A percentile compares a stretch with the other conserved stretches of the same genome.
Conservation (phyloP, 805 yeast species). For the Saccharomycopsis sp. region DNA sequence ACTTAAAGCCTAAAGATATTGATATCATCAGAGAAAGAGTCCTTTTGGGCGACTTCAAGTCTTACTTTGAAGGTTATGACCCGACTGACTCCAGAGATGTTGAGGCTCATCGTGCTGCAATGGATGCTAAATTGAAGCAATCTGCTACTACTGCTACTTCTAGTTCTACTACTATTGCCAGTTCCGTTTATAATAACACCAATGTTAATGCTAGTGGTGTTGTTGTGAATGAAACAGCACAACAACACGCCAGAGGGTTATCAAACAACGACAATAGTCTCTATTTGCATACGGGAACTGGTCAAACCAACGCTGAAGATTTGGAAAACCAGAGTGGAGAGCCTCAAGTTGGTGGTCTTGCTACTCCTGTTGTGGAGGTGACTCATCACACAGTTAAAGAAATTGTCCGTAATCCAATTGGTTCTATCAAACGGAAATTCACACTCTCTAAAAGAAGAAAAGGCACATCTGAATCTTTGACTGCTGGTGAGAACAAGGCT, state of each 20-base stretch:
- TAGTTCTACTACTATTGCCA: background rate
- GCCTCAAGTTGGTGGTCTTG: too few relatives aligned
- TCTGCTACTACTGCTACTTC: background rate
- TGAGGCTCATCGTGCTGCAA: constrained; percentile 20
- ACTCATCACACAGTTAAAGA: constrained; percentile 10
- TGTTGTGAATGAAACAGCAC: background rate
- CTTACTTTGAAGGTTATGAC: constrained; percentile 44
- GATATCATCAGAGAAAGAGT: constrained; percentile 66
- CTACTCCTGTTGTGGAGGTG: background rate
- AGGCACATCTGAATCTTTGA: background rate
- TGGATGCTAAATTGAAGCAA: constrained; percentile 1
- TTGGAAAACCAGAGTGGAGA: constrained; percentile 22
- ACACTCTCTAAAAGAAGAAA: constrained; percentile 8
- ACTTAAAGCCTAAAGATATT: constrained; percentile 57
- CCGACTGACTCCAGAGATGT: constrained; percentile 30
- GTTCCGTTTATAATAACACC: too few relatives aligned
- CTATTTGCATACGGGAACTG: background rate
- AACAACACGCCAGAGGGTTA: background rate
- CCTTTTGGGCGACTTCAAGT: constrained; percentile 43
- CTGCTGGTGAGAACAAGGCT: background rate
- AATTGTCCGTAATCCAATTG: constrained; percentile 19
- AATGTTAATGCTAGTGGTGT: background rate
- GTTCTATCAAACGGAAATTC: constrained; percentile 19
- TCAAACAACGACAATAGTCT: background rate
- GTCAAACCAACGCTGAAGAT: constrained; percentile 11